These are phyloP conservation scores for Quercus dentata DNA, from an alignment of 306 rosid species.

Conservation along the genomic window DNA sequence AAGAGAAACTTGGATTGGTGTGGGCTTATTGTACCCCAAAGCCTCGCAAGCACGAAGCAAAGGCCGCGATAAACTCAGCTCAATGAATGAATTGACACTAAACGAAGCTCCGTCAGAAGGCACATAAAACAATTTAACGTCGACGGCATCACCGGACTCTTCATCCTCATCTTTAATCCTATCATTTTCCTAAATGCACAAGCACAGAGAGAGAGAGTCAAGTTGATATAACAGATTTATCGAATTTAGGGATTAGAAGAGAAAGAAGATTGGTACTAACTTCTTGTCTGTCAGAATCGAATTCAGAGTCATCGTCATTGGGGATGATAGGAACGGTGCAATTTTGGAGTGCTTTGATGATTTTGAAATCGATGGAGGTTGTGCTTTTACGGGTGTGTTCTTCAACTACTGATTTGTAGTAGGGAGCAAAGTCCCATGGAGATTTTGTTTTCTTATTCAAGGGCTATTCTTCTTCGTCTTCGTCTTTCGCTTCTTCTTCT, in stretches of 20 bases:
- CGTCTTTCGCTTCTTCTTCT: slow-evolving; percentile 17
- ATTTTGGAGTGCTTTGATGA: slow-evolving; percentile 47
- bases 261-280: neutral
- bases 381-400: slow-evolving; percentile 20
- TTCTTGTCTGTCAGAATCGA: slow-evolving; percentile 71
- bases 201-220: neutral
- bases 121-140: slow-evolving; percentile 53
- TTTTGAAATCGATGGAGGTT: slow-evolving; percentile 27
- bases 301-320: slow-evolving; percentile 36
- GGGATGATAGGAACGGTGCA: slow-evolving; percentile 33
- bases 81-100: slow-evolving; percentile 85
- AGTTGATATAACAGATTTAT: neutral
- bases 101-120: slow-evolving; percentile 74
- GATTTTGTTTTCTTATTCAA: slow-evolving; percentile 47
- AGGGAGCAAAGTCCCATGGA: slow-evolving; percentile 87
- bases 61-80: slow-evolving; percentile 88
- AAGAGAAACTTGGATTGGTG: neutral
- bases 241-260: neutral
- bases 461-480: neutral
- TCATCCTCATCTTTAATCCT: slow-evolving; percentile 66
- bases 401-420: slow-evolving; percentile 73
- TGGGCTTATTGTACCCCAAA: slow-evolving; percentile 80
- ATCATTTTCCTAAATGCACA: slow-evolving; percentile 59
- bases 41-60: slow-evolving; percentile 88
- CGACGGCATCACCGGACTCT: slow-evolving; percentile 40